phyloP scores from a whole-genome alignment of 305 asterid species.

The Fraxinus velutina region DNA sequence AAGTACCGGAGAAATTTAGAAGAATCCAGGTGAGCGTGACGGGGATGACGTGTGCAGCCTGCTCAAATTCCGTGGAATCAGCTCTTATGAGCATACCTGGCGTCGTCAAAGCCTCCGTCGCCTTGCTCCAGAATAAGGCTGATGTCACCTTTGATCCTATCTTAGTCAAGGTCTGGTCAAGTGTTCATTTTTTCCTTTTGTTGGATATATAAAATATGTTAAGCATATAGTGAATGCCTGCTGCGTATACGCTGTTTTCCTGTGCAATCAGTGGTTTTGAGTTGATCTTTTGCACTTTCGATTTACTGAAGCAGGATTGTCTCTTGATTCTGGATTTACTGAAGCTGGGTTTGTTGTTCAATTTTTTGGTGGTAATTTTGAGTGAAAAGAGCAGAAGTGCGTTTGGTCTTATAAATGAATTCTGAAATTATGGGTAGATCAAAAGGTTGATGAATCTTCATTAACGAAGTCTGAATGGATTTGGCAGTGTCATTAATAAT shows the following conservation, averaged over 20 bases:
- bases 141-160: conserved; percentile 70
- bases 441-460: not conserved
- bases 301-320: conserved; percentile 14
- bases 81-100: conserved; percentile 67
- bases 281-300: conserved; percentile 1
- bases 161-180: conserved; percentile 62
- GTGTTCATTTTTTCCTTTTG: not conserved
- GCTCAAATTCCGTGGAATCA: conserved; percentile 88
- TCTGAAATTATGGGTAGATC: not conserved
- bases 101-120: conserved; percentile 83
- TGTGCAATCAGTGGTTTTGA: conserved; percentile 14
- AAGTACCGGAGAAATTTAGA: conserved; percentile 38
- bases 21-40: conserved; percentile 74
- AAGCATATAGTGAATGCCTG: not conserved
- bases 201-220: conserved; percentile 2
- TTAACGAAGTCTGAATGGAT: not conserved
- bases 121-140: conserved; percentile 90
- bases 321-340: conserved; percentile 12
- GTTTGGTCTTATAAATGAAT: not conserved
- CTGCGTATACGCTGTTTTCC: conserved; percentile 5
- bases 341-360: conserved; percentile 7
- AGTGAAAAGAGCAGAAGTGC: not conserved
- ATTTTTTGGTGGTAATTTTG: not conserved
- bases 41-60: conserved; percentile 99
- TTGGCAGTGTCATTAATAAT: conserved; percentile 16